Base-by-base conservation (phyloP, 2,329 filamentous ascomycete genomes). In the Penicillium sp. region DNA sequence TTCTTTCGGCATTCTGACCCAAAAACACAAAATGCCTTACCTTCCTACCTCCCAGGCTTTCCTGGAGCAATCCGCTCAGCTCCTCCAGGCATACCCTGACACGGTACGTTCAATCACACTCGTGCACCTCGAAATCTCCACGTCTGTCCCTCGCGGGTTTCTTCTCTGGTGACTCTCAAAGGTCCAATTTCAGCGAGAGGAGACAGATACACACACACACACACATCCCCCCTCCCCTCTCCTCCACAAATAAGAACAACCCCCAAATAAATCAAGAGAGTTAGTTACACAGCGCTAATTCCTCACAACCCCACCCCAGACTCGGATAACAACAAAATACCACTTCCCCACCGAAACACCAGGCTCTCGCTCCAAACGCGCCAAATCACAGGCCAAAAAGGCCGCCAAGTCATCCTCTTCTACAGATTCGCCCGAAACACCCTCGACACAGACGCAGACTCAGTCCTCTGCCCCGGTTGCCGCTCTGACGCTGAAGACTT, bases 301-400 rank as follows among this genome's bases (percentile, higher is more conserved):
- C 18, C 18, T 24, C 35, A 7, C 4, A 29, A 51, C 45, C 18
- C 8, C 2, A 4, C n/a, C n/a, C 18, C 63, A 96, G 90, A 90
- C 91, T 41, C 82, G 84, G 64, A 88, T 97, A 73, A 94, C 89
- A 58, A 95, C 90, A 55, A 90, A 87, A 77, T 98, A 97, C 81
- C 85, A 82, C 66, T 83, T 91, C 66, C 65, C 68, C 11, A 59
- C 62, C 33, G 53, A 52, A 53, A 50, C 48, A 38, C 47, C 54
- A 40, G 47, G 60, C 51, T 57, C 52, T 51, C 57, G 51, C 49
- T 66, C 43, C 55, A 68, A 50, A 59, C 43, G 36, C 43, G 26
- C 43, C 11, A 45, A 66, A 49, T 39, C 64, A 36, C 61, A 64
- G 60, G 46, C 59, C 60, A 54, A 62, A 44, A 60, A 66, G 53